Evolutionary conservation across 441 rosid species (phyloP), one percentile per base, ranked within the genome.

Genomic region (Syzygium syzygioides): DNA sequence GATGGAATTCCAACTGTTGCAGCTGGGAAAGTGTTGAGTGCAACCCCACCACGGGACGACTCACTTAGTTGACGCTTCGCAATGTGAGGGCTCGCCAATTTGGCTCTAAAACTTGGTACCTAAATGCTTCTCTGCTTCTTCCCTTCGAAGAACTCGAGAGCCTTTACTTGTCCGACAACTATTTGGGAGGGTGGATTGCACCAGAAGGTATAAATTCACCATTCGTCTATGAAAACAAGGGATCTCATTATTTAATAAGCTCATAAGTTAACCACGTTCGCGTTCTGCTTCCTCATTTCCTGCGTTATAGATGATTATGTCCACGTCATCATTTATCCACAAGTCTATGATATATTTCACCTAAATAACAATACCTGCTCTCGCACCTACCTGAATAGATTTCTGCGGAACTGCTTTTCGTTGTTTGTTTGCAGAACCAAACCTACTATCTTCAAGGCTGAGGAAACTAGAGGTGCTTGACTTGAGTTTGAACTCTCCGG

Each of bases 11-110:
- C 5, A 4, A 56, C 5, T 23, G 13, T 56, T 56, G 60, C 28
- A 9, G 1, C 1, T 56, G 28, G 60, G 0, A 0, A 23, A 0
- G 2, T 4, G 41, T 37, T 37, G 41, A 37, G 41, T 37, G 41
- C 41, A 57, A 0, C n/a, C 62, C n/a, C 62, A 57, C n/a, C 62
- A 56, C 2, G 0, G 13, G 28, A 56, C 13, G 28, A 56, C 12
- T 56, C 0, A 56, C 60, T 56, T 0, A 56, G 28, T 12, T 20
- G 23, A 9, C 0, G 28, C 28, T n/a, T n/a, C 0, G 0, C 0
- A 0, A 1, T 20, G 8, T 0, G 5, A 56, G 28, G 23, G 6
- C 1, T 56, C 0, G 0, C 59, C 28, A 0, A 8, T 56, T 9
- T 0, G 13, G 5, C 5, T 8, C 2, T 12, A 56, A 56, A 3